phyloP scores from a whole-genome alignment of 805 yeast species.

The Blastobotrys chiropterorum region DNA sequence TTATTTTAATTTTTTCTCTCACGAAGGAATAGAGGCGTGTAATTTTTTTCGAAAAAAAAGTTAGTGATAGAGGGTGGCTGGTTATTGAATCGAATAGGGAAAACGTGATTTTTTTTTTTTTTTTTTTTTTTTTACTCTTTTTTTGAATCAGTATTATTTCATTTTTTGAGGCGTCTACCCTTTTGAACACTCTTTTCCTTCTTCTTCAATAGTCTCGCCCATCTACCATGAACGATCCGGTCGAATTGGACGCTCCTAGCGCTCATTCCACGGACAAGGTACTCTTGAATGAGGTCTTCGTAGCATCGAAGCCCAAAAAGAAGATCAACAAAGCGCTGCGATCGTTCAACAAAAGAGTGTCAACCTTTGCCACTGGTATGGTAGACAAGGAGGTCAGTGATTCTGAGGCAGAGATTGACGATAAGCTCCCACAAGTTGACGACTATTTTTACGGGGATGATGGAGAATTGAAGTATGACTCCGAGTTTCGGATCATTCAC shows the following conservation, averaged over 20 bases:
- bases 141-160: neutral
- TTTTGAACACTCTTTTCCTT: neutral
- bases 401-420: slow-evolving; percentile 5
- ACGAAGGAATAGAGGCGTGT: neutral
- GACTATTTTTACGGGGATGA: slow-evolving; percentile 11
- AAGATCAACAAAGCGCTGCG: slow-evolving; percentile 18
- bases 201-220: neutral
- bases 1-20: neutral
- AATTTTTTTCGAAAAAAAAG: neutral
- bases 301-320: slow-evolving; percentile 15
- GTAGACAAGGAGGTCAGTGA: slow-evolving; percentile 9
- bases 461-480: slow-evolving; percentile 11
- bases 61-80: neutral
- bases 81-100: neutral
- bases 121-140: neutral
- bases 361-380: slow-evolving; percentile 15
- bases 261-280: slow-evolving; percentile 5
- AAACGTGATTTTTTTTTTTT: neutral
- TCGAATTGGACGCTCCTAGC: neutral
- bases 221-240: neutral
- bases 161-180: neutral
- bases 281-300: slow-evolving; percentile 16
- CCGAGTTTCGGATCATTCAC: slow-evolving; percentile 15
- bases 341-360: slow-evolving; percentile 17
- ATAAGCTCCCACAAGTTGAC: slow-evolving; percentile 8